Evolutionary conservation across 371 early-diverging fungal species (phyloP).

Genomic region (Fennellomyces sp.): DNA sequence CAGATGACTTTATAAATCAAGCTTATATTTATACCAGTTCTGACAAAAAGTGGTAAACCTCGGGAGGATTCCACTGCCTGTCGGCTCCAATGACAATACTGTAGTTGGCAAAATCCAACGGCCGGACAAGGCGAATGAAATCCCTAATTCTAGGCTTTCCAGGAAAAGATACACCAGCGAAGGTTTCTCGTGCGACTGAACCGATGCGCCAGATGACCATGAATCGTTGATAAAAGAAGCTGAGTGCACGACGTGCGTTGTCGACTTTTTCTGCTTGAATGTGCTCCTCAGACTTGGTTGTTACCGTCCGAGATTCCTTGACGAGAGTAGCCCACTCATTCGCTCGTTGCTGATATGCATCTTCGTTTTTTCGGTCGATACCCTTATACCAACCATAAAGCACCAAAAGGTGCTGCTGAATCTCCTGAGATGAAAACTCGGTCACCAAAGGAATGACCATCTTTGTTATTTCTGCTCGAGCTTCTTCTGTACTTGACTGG

Average conservation of each 20-base stretch:
- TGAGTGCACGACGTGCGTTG: neutral
- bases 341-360: neutral
- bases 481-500: neutral
- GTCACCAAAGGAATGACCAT: neutral
- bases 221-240: constrained; percentile 10
- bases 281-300: neutral
- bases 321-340: neutral
- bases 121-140: no score
- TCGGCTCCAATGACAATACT: no score
- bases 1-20: no score
- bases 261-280: constrained; percentile 4
- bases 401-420: neutral
- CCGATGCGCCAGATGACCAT: constrained; percentile 17
- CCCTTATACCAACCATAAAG: neutral
- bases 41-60: no score
- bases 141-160: constrained; percentile 8
- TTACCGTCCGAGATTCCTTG: neutral
- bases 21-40: no score
- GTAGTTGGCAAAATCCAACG: no score
- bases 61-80: no score
- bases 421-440: neutral
- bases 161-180: constrained; percentile 9
- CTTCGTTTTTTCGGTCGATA: neutral
- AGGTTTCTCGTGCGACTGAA: constrained; percentile 4
- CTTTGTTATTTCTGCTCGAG: neutral